Evolutionary conservation across 345 rosid species (phyloP), one percentile per base, ranked within the genome.

Genomic region (Anacardium occidentale): DNA sequence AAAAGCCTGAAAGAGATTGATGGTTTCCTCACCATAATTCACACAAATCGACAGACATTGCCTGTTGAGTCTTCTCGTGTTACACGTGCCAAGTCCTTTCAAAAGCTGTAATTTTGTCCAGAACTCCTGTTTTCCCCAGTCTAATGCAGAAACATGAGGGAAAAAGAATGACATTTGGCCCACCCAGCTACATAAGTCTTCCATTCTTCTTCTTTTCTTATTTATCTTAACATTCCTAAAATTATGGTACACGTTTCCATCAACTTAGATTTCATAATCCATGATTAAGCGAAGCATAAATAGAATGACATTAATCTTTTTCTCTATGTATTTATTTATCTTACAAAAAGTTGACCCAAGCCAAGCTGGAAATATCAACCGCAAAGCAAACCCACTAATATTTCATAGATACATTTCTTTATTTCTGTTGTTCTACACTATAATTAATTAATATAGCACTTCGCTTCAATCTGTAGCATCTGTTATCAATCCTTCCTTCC

Each of bases 331-430:
- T n/a, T n/a, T 50, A 32, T 60, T 21, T 51, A 48, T 71, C 44
- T 32, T 61, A 71, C 74, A 71, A 32, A 61, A 71, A n/a, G 53
- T 71, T 17, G 56, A 61, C 24, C 14, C 21, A 34, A 48, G 3
- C 32, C 32, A n/a, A n/a, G 54, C 6, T 12, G 57, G 34, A 24
- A 70, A 17, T 20, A 32, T 3, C 1, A 70, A 50, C 10, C 57
- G 7, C 70, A 29, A 58, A 20, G 57, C 45, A 60, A 45, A 11
- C 44, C 57, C 8, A 17, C 18, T 56, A 26, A 58, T 59, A 29
- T 25, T 70, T 48, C 56, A 7, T 9, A 20, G 59, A 48, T 24
- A 60, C 29, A 60, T 60, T n/a, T 6, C 14, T 47, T 52, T 47
- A 45, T 70, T 32, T 50, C 20, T 50, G 7, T 24, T 9, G 9